Percentiles rank a stretch among this genome's conserved stretches.
Evolutionary conservation across 257 asterid genomes (phyloP).

Genomic region (Fraxinus pennsylvanica): DNA sequence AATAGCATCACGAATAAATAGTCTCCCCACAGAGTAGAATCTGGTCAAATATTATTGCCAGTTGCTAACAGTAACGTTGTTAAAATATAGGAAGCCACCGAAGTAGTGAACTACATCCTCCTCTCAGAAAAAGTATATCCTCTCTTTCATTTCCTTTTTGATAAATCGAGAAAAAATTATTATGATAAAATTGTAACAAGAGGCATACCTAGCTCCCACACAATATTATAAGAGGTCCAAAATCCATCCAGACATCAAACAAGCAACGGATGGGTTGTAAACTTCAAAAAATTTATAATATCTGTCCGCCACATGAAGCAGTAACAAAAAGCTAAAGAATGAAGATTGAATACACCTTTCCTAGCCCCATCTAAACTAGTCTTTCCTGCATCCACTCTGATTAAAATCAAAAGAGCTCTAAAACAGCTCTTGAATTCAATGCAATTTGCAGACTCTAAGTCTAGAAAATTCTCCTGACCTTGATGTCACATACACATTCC

Average conservation of each 20-base stretch:
- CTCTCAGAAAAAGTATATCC: background rate
- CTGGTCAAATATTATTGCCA: background rate
- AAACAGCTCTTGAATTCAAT: background rate
- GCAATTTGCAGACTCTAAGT: background rate
- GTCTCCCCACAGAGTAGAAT: background rate
- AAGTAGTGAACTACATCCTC: background rate
- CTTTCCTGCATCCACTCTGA: too few relatives aligned
- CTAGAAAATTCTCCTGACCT: background rate
- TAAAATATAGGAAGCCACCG: background rate
- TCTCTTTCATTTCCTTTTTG: background rate
- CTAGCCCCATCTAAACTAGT: too few relatives aligned
- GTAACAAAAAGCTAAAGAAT: too few relatives aligned
- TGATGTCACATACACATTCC: background rate
- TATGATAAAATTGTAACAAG: background rate
- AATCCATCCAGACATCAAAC: background rate
- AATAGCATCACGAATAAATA: background rate
- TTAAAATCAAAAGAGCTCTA: background rate
- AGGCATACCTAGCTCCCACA: background rate
- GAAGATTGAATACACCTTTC: background rate
- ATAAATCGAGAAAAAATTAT: too few relatives aligned
- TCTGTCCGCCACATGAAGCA: background rate
- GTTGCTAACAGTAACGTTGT: background rate
- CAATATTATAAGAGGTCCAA: background rate
- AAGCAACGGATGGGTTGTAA: background rate
- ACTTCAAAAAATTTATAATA: background rate